Percentiles rank a stretch among this genome's conserved stretches.
These are phyloP conservation scores for Hymenoscyphus linearis DNA, from an alignment of 2,329 filamentous ascomycete species.

Conservation along the genomic window DNA sequence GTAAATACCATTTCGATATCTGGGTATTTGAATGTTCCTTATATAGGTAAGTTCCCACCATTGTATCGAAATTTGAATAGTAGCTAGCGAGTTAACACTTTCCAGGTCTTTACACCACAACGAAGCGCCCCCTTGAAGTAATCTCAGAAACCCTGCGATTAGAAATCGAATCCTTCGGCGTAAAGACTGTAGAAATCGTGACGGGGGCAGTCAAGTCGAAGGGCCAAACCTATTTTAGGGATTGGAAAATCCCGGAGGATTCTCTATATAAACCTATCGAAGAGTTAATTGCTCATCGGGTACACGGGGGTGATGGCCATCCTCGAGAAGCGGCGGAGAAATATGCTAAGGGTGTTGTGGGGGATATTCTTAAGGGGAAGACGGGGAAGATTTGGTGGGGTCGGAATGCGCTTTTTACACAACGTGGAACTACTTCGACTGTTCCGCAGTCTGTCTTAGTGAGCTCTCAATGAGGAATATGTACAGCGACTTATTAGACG, in stretches of 20 bases:
- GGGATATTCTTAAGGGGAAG: conserved; percentile 2
- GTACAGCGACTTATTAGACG: too few species aligned
- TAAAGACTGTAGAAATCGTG: conserved; percentile 13
- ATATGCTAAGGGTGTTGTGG: conserved; percentile 2
- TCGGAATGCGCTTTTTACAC: conserved; percentile 1
- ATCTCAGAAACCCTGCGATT: conserved; percentile 13
- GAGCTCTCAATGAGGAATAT: too few species aligned
- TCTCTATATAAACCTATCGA: conserved; percentile 10
- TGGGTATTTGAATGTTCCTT: conserved; percentile 3
- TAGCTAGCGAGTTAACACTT: too few species aligned
- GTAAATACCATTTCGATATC: conserved; percentile 37
- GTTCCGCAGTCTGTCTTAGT: neutral
- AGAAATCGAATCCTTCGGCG: conserved; percentile 14
- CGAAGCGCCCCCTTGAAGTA: conserved; percentile 3
- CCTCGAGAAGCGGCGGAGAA: neutral
- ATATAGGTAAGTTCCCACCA: conserved; percentile 5
- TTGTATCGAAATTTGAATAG: neutral
- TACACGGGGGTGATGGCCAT: conserved; percentile 1
- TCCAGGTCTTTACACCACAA: conserved; percentile 3
- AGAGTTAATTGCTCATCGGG: neutral
- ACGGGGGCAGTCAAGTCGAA: conserved; percentile 13
- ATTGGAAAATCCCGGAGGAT: conserved; percentile 6
- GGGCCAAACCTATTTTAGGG: conserved; percentile 10
- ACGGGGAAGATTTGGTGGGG: conserved; percentile 5
- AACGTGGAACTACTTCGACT: neutral